phyloP scores from a whole-genome alignment of 78 protist genomes.

The Cyanophora paradoxa region DNA sequence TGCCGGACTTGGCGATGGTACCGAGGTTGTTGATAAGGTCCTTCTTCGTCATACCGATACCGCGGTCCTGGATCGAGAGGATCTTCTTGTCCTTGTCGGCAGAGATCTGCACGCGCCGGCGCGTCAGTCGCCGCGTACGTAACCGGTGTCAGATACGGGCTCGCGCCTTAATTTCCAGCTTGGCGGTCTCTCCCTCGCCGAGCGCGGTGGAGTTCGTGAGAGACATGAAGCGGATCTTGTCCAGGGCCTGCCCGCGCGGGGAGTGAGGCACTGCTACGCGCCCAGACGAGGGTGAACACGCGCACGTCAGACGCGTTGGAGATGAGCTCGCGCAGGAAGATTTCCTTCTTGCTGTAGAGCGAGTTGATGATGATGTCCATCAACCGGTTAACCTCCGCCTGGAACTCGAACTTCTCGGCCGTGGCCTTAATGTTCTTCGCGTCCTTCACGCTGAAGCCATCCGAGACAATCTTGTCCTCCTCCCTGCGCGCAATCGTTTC shows the following conservation, averaged over 20 bases:
- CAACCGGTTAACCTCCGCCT: conserved; percentile 90
- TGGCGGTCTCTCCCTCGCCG: conserved; percentile 76
- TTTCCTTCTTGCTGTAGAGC: conserved; percentile 93
- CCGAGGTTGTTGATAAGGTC: conserved; percentile 91
- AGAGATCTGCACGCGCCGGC: conserved; percentile 27
- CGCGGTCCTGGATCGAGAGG: conserved; percentile 89
- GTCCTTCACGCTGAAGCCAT: too few relatives aligned
- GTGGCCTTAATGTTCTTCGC: too few relatives aligned
- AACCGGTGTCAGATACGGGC: not conserved
- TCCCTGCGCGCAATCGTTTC: too few relatives aligned
- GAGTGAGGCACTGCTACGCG: not conserved
- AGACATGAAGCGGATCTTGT: conserved; percentile 85
- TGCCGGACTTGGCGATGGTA: conserved; percentile 67
- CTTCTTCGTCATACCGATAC: conserved; percentile 96
- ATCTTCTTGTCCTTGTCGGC: conserved; percentile 78
- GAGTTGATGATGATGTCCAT: conserved; percentile 96
- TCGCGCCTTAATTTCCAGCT: conserved; percentile 76
- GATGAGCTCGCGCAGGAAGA: conserved; percentile 97
- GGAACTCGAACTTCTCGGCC: conserved; percentile 66
- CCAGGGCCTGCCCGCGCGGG: conserved; percentile 45
- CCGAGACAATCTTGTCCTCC: too few relatives aligned
- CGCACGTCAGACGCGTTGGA: conserved; percentile 92
- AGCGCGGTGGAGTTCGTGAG: conserved; percentile 69
- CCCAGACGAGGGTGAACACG: not conserved
- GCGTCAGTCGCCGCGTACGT: too few relatives aligned